Percentiles rank a stretch among this genome's conserved stretches.
These are phyloP conservation scores for Sphagnum contortum DNA, from an alignment of 225 moss, liverwort and hornwort species.

Conservation along the genomic window DNA sequence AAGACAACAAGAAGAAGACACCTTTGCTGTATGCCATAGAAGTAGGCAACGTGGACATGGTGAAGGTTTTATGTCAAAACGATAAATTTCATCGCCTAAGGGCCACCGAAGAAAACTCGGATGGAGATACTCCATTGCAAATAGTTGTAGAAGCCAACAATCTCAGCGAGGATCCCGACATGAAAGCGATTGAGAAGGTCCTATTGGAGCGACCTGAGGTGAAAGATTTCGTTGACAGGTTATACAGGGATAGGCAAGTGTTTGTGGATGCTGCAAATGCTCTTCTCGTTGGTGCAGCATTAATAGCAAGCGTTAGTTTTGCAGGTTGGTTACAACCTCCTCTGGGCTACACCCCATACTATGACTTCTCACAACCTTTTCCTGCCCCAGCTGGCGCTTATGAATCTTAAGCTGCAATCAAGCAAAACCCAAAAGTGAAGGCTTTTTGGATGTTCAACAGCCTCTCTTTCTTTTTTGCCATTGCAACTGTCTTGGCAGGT, in stretches of 20 bases:
- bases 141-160: conserved; percentile 26
- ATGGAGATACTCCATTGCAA: conserved; percentile 30
- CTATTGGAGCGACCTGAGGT: conserved; percentile 36
- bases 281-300: conserved; percentile 31
- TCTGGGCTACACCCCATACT: conserved; percentile 21
- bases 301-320: conserved; percentile 36
- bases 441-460: conserved; percentile 42
- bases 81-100: no score
- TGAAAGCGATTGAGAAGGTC: conserved; percentile 36
- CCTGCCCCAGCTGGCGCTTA: conserved; percentile 5
- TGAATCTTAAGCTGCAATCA: conserved; percentile 22
- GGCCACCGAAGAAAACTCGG: conserved; percentile 22
- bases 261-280: conserved; percentile 40
- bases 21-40: no score
- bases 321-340: conserved; percentile 49
- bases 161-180: conserved; percentile 6
- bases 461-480: conserved; percentile 36
- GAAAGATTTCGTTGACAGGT: conserved; percentile 32
- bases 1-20: no score
- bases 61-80: no score
- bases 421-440: conserved; percentile 21
- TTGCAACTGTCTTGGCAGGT: conserved; percentile 35
- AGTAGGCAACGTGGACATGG: no score
- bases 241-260: conserved; percentile 42
- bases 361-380: background rate